Evolutionary conservation across 495 filamentous ascomycete genomes (phyloP).

Genomic region (Penicillium canariense): DNA sequence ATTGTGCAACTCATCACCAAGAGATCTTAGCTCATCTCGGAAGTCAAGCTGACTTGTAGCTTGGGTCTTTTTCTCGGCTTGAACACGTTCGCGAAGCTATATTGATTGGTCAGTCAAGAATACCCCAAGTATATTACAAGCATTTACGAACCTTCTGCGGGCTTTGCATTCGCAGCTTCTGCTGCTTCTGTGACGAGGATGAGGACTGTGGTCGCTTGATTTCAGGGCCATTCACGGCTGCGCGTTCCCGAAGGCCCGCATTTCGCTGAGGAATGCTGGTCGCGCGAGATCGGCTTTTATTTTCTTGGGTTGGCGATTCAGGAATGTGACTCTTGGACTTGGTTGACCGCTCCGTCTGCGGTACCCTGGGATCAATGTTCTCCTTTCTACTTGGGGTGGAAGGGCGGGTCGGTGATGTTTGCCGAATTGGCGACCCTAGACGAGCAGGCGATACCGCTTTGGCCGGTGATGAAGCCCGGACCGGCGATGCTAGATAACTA

Average conservation of each 20-base stretch:
- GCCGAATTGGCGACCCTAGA: constrained; percentile 35
- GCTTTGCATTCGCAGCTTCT: constrained; percentile 81
- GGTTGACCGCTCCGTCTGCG: constrained; percentile 31
- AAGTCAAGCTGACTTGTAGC: constrained; percentile 64
- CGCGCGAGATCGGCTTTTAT: constrained; percentile 50
- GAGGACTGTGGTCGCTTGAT: constrained; percentile 33
- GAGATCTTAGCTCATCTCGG: constrained; percentile 73
- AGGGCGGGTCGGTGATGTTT: constrained; percentile 38
- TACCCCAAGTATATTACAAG: not conserved
- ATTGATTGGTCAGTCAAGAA: not conserved
- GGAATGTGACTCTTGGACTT: constrained; percentile 40
- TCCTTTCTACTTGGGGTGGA: constrained; percentile 57
- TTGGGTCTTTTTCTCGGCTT: constrained; percentile 73
- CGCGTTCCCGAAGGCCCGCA: constrained; percentile 52
- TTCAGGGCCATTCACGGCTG: constrained; percentile 41
- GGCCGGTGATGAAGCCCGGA: constrained; percentile 30
- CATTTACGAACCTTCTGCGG: constrained; percentile 64
- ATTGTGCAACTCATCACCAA: constrained; percentile 76
- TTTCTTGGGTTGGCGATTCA: constrained; percentile 41
- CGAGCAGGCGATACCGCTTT: constrained; percentile 34
- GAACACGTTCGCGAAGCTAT: constrained; percentile 78
- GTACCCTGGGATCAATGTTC: constrained; percentile 44
- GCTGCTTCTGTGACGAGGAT: constrained; percentile 43
- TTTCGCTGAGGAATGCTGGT: constrained; percentile 52
- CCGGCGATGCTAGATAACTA: constrained; percentile 33